Evolutionary conservation across 225 moss, liverwort and hornwort genomes (phyloP).

Genomic region (Pleurozium schreberi): DNA sequence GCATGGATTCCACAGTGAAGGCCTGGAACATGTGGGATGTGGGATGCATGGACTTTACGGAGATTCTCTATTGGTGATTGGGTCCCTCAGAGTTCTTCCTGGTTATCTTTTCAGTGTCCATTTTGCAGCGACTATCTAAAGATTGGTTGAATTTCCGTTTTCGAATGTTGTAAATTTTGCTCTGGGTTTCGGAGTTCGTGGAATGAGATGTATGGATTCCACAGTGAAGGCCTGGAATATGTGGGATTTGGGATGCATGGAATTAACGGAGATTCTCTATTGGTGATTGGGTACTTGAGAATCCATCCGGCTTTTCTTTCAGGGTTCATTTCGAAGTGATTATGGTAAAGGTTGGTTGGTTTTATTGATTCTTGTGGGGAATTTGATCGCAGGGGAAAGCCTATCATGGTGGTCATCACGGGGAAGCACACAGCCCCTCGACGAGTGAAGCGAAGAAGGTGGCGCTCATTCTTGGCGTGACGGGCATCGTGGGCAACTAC

Average conservation of each 20-base stretch:
- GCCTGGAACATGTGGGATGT: background rate
- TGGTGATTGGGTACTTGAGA: background rate
- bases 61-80: background rate
- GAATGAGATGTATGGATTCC: background rate
- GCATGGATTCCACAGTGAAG: background rate
- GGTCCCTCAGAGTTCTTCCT: too few species aligned
- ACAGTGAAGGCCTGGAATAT: background rate
- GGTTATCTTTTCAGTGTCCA: background rate
- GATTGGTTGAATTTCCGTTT: background rate
- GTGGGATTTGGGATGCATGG: too few species aligned
- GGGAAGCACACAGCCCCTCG: background rate
- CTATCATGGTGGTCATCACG: background rate
- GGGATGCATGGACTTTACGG: too few species aligned
- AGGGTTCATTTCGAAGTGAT: background rate
- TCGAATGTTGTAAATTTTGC: background rate
- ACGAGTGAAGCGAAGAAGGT: background rate
- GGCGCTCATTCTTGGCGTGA: slow-evolving; percentile 44
- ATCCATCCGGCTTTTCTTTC: background rate
- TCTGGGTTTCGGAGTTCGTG: background rate
- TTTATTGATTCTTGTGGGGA: background rate
- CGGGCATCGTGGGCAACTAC: slow-evolving; percentile 62
- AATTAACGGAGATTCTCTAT: background rate
- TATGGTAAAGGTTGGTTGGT: background rate
- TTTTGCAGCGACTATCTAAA: background rate
- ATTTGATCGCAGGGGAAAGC: background rate